These are phyloP conservation scores for Podospora comata DNA, from an alignment of 495 filamentous ascomycete genomes.

Conservation along the genomic window DNA sequence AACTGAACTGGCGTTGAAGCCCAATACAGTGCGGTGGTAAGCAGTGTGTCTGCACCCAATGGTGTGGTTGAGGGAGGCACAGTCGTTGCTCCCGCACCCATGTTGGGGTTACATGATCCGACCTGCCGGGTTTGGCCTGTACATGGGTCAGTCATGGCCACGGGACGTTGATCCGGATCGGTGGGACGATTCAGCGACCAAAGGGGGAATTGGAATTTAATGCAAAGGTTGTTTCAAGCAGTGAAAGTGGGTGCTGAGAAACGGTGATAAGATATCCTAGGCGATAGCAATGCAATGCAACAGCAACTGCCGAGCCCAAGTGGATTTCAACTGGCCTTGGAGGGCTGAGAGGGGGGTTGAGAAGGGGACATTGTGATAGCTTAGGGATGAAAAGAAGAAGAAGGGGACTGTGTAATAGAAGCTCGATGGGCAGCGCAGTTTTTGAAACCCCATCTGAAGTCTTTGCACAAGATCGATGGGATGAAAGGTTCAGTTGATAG, in stretches of 20 bases:
- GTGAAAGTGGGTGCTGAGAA: background rate
- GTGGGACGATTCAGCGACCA: background rate
- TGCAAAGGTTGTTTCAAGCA: background rate
- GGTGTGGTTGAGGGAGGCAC: slow-evolving; percentile 1
- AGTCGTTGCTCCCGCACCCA: slow-evolving; percentile 8
- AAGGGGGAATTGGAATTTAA: slow-evolving; percentile 2
- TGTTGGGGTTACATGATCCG: slow-evolving; percentile 17
- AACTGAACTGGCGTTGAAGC: background rate
- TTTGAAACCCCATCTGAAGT: background rate
- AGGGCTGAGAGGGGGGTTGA: background rate
- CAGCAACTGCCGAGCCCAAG: background rate
- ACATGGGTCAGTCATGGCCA: slow-evolving; percentile 6
- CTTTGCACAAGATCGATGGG: background rate
- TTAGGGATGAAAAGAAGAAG: background rate
- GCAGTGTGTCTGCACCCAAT: background rate
- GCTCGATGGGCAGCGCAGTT: background rate
- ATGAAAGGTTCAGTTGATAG: background rate
- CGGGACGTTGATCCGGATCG: background rate
- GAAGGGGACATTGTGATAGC: background rate
- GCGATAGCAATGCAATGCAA: background rate
- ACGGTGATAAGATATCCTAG: background rate
- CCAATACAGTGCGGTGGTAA: background rate
- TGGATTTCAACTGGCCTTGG: background rate
- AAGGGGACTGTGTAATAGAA: background rate
- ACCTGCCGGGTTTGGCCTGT: background rate